A percentile compares a stretch with the other conserved stretches of the same genome.
Evolutionary conservation across 2,329 filamentous ascomycete species (phyloP).

Genomic region (Dactylellina haptotyla): DNA sequence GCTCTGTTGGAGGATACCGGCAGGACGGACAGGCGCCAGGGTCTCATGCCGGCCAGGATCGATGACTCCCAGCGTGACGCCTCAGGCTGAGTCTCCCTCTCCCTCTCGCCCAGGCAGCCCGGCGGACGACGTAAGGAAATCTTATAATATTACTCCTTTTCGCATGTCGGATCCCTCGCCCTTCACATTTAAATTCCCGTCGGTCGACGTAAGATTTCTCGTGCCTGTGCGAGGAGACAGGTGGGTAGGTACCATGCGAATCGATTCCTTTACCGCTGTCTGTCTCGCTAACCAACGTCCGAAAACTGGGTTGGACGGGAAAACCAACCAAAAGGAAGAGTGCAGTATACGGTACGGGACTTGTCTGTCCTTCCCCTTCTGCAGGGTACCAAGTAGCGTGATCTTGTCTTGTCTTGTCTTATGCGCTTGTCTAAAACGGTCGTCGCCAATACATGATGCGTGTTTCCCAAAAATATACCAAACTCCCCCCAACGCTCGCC

Average conservation of each 20-base stretch:
- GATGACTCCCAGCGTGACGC: slow-evolving; percentile 47
- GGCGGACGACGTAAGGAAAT: slow-evolving; percentile 9
- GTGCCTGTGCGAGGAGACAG: no score
- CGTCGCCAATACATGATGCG: no score
- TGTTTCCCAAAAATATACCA: background rate
- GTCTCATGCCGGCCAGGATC: slow-evolving; percentile 39
- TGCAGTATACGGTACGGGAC: no score
- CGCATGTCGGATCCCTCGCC: slow-evolving; percentile 31
- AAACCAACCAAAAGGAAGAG: no score
- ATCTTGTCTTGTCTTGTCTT: background rate
- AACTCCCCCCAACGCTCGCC: background rate
- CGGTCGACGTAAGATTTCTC: slow-evolving; percentile 15
- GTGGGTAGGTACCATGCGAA: no score
- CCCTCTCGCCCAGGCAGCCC: slow-evolving; percentile 10
- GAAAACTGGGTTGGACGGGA: no score
- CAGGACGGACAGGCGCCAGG: slow-evolving; percentile 33
- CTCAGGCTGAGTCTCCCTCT: slow-evolving; percentile 2
- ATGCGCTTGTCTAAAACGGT: background rate
- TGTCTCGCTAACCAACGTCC: no score
- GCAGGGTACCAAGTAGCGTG: background rate
- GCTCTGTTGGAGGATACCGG: slow-evolving; percentile 2
- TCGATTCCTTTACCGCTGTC: no score
- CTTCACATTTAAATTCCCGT: background rate
- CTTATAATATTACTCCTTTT: no score
- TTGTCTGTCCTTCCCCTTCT: no score